phyloP scores from a whole-genome alignment of 257 asterid genomes.

The Solanum tarijense region DNA sequence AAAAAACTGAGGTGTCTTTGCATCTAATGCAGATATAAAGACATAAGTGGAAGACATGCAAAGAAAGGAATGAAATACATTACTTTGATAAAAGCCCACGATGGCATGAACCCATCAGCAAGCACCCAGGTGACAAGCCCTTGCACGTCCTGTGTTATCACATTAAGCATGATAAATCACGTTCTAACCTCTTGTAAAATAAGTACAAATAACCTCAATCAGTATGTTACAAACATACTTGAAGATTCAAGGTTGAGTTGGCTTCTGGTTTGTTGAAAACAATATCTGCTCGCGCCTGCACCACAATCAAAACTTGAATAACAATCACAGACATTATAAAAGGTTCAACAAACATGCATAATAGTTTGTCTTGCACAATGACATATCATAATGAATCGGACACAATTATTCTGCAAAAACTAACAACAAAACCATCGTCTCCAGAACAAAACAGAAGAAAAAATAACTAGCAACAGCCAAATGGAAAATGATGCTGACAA shows the following conservation, averaged over 20 bases:
- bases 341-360: neutral
- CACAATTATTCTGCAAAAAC: neutral
- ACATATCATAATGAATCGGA: neutral
- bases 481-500: neutral
- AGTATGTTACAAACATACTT: conserved; percentile 25
- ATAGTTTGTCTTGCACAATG: neutral
- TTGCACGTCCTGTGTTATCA: conserved; percentile 64
- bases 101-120: conserved; percentile 92
- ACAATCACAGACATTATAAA: neutral
- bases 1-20: neutral
- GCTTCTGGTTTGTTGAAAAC: conserved; percentile 63
- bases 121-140: conserved; percentile 96
- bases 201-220: neutral
- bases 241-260: conserved; percentile 58
- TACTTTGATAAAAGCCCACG: conserved; percentile 93
- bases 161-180: neutral
- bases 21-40: neutral
- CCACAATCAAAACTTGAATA: conserved; percentile 2
- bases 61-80: conserved; percentile 1
- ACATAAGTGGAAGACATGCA: neutral
- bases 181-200: neutral
- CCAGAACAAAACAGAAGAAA: neutral
- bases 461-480: neutral
- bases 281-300: conserved; percentile 84
- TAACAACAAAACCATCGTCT: neutral